Conservation (phyloP, 352 stramenopile genomes). For the Phytophthora fragariaefolia region DNA sequence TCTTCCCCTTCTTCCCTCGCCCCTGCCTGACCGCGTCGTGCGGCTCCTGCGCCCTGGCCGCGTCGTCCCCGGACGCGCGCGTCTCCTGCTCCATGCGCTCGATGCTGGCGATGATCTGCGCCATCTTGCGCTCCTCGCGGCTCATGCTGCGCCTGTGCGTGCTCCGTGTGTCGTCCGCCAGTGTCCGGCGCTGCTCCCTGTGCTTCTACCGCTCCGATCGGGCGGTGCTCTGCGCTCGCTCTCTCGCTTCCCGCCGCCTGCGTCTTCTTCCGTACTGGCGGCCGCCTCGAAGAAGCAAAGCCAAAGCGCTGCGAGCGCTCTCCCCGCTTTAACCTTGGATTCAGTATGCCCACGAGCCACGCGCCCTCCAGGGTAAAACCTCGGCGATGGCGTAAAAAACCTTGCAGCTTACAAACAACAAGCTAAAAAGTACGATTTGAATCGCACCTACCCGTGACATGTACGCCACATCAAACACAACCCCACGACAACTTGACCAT, state of each 20-base stretch:
- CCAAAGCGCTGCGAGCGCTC: slow-evolving; percentile 11
- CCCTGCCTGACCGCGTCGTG: slow-evolving; percentile 31
- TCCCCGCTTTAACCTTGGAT: not conserved
- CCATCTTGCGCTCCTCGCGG: slow-evolving; percentile 81
- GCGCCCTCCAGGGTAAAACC: slow-evolving; percentile 23
- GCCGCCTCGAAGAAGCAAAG: slow-evolving; percentile 18
- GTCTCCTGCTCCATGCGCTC: slow-evolving; percentile 78
- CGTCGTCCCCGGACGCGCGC: slow-evolving; percentile 28
- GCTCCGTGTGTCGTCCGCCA: not conserved
- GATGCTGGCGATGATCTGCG: slow-evolving; percentile 81
- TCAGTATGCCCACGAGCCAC: not conserved
- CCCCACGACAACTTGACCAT: slow-evolving; percentile 20
- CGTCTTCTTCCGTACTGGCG: slow-evolving; percentile 43
- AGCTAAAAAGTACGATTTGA: slow-evolving; percentile 25
- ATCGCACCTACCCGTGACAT: slow-evolving; percentile 17
- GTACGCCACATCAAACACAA: slow-evolving; percentile 28
- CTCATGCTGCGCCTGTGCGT: slow-evolving; percentile 51
- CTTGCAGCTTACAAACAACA: slow-evolving; percentile 23
- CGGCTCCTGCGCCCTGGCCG: slow-evolving; percentile 23
- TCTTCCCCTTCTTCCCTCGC: slow-evolving; percentile 43
- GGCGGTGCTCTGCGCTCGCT: not conserved
- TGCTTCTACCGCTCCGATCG: slow-evolving; percentile 5
- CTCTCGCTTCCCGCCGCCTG: not conserved
- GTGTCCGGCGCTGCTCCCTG: slow-evolving; percentile 3
- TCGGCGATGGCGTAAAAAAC: slow-evolving; percentile 24